Evolutionary conservation across 208 protist genomes (phyloP).

Genomic region (Naegleria lovaniensis): DNA sequence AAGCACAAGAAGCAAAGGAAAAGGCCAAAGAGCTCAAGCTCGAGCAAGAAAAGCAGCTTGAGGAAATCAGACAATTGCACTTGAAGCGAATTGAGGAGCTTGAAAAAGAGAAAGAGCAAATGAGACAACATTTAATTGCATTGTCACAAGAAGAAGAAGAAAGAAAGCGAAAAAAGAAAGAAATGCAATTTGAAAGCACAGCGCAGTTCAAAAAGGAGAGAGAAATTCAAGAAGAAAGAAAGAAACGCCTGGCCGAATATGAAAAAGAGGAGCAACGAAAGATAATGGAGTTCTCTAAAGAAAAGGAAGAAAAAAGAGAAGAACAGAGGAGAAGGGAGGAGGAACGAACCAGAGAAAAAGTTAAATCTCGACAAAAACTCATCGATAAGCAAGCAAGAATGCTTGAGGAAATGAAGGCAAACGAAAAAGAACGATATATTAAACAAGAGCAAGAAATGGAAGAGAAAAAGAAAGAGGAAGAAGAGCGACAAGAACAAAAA

Average conservation of each 20-base stretch:
- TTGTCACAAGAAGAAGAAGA: not conserved
- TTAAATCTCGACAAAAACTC: not conserved
- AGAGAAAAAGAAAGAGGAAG: not conserved
- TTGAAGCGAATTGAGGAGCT: not conserved
- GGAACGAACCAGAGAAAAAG: not conserved
- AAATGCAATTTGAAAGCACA: not conserved
- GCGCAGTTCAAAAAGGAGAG: not conserved
- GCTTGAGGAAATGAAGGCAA: not conserved
- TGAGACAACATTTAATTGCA: not conserved
- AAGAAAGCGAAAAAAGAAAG: not conserved
- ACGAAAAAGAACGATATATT: not conserved
- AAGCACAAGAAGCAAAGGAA: not conserved
- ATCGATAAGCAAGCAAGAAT: constrained; percentile 1
- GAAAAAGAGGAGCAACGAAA: not conserved
- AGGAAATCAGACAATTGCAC: not conserved
- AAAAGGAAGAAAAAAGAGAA: not conserved
- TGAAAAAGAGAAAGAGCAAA: not conserved
- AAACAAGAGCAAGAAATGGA: constrained; percentile 16
- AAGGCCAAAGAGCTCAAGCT: not conserved
- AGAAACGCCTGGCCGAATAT: too few species aligned
- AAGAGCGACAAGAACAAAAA: not conserved
- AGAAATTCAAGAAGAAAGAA: not conserved
- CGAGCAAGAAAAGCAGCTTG: not conserved
- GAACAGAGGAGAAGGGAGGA: constrained; percentile 16
- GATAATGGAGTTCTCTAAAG: not conserved